These are phyloP conservation scores for Aeschynomene evenia DNA, from an alignment of 306 rosid genomes.

Conservation along the genomic window DNA sequence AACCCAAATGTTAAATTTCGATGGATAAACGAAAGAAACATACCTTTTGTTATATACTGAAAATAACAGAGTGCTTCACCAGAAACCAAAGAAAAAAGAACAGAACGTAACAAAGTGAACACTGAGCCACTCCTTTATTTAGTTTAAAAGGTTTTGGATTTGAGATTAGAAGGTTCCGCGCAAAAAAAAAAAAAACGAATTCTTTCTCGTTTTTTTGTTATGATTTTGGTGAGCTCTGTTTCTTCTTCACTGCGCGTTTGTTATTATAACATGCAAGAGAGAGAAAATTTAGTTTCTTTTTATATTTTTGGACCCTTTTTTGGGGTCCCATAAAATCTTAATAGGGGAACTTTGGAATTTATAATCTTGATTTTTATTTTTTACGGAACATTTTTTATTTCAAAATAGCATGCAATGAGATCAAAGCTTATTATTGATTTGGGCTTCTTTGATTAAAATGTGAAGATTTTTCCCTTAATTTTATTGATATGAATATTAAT, in stretches of 20 bases:
- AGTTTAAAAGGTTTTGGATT: not conserved
- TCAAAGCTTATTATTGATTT: not conserved
- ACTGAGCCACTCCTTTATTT: conserved; percentile 22
- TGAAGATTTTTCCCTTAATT: not conserved
- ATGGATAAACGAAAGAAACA: conserved; percentile 9
- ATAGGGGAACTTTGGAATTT: not conserved
- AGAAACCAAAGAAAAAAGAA: conserved; percentile 43
- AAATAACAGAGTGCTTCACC: conserved; percentile 30
- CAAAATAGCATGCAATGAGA: not conserved
- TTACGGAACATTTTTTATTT: not conserved
- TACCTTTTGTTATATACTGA: conserved; percentile 27
- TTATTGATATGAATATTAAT: not conserved
- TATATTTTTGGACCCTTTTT: not conserved
- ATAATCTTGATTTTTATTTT: not conserved
- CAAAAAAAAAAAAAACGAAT: conserved; percentile 38
- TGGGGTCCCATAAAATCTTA: conserved; percentile 31
- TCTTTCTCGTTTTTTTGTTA: conserved; percentile 35
- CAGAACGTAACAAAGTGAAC: conserved; percentile 14
- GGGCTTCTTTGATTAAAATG: not conserved
- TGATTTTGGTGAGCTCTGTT: conserved; percentile 29
- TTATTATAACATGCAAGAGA: not conserved
- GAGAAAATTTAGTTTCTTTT: not conserved
- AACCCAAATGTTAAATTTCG: conserved; percentile 37
- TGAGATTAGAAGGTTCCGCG: conserved; percentile 15
- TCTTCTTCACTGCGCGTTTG: not conserved